These are phyloP conservation scores for Mucor velutinosus DNA, from an alignment of 371 early-diverging fungal species.

Conservation along the genomic window DNA sequence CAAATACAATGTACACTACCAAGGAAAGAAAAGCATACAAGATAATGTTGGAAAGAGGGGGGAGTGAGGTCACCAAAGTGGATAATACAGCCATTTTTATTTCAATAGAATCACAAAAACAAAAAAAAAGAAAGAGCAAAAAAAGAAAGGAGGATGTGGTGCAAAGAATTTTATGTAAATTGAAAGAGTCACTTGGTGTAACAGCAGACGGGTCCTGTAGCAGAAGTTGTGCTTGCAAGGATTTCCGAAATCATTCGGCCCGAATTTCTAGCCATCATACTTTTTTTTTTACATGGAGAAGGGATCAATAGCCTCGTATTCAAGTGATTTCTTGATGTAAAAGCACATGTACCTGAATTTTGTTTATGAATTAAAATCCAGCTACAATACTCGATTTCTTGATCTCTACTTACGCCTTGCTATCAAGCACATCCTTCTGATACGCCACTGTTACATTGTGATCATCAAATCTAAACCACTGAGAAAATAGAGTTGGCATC, in stretches of 20 bases:
- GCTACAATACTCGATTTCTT: background rate
- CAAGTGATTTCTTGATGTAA: slow-evolving; percentile 73
- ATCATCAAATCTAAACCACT: slow-evolving; percentile 95
- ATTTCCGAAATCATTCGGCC: background rate
- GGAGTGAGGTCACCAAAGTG: slow-evolving; percentile 20
- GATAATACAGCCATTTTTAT: slow-evolving; percentile 30
- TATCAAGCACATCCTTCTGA: slow-evolving; percentile 76
- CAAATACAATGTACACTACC: slow-evolving; percentile 34
- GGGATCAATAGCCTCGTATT: slow-evolving; percentile 45
- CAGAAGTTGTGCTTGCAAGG: slow-evolving; percentile 3
- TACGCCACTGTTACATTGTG: slow-evolving; percentile 73
- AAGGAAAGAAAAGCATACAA: slow-evolving; percentile 35
- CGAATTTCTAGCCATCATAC: slow-evolving; percentile 1
- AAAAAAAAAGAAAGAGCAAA: background rate
- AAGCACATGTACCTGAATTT: slow-evolving; percentile 84
- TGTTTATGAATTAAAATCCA: background rate
- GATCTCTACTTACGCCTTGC: slow-evolving; percentile 66
- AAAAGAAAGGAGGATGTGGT: background rate
- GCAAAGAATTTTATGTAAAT: background rate
- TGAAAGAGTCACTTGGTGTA: slow-evolving; percentile 15
- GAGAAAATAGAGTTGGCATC: background rate
- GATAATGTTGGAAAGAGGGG: slow-evolving; percentile 21
- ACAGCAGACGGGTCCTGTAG: slow-evolving; percentile 16
- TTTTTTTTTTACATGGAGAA: slow-evolving; percentile 13
- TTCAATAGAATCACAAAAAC: background rate